Conservation (phyloP, 129 eudicot genomes). For the Mikania micrantha region DNA sequence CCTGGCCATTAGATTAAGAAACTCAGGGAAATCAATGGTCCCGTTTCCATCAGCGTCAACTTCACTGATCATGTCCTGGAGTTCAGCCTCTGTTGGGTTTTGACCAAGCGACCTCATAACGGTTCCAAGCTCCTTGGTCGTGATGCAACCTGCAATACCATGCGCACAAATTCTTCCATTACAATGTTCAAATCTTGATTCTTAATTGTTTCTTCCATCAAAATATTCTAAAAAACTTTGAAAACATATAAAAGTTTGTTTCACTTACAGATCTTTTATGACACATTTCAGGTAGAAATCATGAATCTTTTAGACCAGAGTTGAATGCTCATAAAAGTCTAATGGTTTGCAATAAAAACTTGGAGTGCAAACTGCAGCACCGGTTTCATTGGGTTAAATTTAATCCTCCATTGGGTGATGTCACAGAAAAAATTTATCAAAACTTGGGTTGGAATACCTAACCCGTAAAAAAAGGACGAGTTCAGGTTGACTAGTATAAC, state of each 20-base stretch:
- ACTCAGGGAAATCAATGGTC: constrained; percentile 74
- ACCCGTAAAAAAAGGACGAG: no score
- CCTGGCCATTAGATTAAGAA: constrained; percentile 74
- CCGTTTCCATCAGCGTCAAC: constrained; percentile 83
- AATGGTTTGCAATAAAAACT: neutral
- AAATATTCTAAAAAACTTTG: neutral
- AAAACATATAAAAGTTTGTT: neutral
- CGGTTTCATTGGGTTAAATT: neutral
- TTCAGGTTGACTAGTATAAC: no score
- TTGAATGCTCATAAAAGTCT: neutral
- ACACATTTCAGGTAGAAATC: neutral
- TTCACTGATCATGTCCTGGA: constrained; percentile 80
- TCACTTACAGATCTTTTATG: neutral
- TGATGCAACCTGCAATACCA: constrained; percentile 53
- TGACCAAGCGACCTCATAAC: constrained; percentile 89
- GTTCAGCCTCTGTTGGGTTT: constrained; percentile 79
- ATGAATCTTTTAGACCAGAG: neutral
- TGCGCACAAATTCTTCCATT: neutral
- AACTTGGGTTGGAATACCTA: no score
- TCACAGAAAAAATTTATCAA: no score
- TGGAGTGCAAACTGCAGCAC: neutral
- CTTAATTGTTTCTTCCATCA: neutral
- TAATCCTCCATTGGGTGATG: no score
- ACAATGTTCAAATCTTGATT: neutral
- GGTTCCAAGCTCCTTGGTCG: constrained; percentile 81